Percentiles rank a stretch among this genome's conserved stretches.
These are phyloP conservation scores for Schwanniomyces yamadae DNA, from an alignment of 805 yeast genomes.

Conservation along the genomic window DNA sequence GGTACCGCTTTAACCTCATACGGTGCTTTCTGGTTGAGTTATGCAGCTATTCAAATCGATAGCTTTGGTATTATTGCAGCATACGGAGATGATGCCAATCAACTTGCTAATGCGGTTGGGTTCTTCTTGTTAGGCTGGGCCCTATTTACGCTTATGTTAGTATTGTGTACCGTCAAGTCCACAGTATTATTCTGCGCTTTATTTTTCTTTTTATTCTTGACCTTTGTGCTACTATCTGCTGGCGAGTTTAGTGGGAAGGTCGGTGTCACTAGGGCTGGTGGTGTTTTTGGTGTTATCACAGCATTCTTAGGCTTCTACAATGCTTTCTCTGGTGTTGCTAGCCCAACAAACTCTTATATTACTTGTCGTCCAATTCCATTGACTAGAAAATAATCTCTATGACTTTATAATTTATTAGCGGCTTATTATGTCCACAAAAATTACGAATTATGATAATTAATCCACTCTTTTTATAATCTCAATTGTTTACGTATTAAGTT, in stretches of 20 bases:
- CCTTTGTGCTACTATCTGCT: constrained; percentile 35
- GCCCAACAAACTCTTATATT: constrained; percentile 33
- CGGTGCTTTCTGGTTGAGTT: constrained; percentile 40
- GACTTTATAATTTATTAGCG: neutral
- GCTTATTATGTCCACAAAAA: no score
- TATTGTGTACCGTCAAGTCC: constrained; percentile 36
- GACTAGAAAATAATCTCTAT: constrained; percentile 7
- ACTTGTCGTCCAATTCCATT: constrained; percentile 29
- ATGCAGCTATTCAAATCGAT: constrained; percentile 28
- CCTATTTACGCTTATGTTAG: constrained; percentile 38
- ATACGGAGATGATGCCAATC: constrained; percentile 21
- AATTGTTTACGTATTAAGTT: no score
- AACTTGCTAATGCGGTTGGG: constrained; percentile 31
- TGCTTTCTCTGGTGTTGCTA: constrained; percentile 41
- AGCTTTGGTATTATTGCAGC: constrained; percentile 37
- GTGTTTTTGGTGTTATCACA: constrained; percentile 42
- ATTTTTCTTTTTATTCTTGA: constrained; percentile 29
- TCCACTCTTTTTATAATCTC: no score
- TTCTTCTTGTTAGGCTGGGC: constrained; percentile 42
- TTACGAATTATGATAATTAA: no score
- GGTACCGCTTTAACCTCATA: constrained; percentile 63
- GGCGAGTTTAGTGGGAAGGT: constrained; percentile 31
- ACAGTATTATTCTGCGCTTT: constrained; percentile 35
- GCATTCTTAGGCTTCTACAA: constrained; percentile 41
- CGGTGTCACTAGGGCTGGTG: constrained; percentile 36